Percentiles rank a stretch among this genome's conserved stretches.
Evolutionary conservation across 164 flowering plant genomes (phyloP).

Genomic region (Pachysandra terminalis): DNA sequence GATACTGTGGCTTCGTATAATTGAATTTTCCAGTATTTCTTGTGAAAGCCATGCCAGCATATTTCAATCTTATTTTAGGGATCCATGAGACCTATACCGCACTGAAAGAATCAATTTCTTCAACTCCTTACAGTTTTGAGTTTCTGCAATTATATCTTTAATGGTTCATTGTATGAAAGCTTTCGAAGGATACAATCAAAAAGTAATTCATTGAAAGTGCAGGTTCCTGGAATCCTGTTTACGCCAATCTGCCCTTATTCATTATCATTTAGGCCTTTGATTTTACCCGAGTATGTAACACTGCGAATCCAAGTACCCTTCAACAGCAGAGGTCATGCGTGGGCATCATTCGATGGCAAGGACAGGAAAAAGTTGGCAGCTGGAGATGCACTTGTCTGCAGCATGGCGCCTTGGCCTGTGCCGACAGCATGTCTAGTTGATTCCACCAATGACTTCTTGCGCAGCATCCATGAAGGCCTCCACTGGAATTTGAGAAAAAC

Average conservation of each 20-base stretch:
- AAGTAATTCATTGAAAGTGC: conserved; percentile 12
- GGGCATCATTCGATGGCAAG: conserved; percentile 97
- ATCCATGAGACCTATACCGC: neutral
- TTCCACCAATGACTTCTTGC: conserved; percentile 84
- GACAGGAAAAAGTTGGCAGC: conserved; percentile 70
- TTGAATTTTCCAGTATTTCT: too few relatives aligned
- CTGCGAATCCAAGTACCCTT: conserved; percentile 81
- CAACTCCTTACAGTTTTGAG: neutral
- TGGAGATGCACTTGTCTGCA: conserved; percentile 90
- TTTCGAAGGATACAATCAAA: neutral
- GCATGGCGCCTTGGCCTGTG: conserved; percentile 99
- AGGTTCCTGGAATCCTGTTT: conserved; percentile 96
- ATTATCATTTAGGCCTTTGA: conserved; percentile 87
- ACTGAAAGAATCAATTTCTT: neutral
- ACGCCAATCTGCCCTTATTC: conserved; percentile 99
- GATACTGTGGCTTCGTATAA: too few relatives aligned
- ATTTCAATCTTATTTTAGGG: too few relatives aligned
- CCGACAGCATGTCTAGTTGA: conserved; percentile 90
- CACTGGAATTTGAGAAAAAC: conserved; percentile 94
- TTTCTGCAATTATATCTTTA: neutral
- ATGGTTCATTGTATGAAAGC: neutral
- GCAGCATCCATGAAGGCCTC: conserved; percentile 92
- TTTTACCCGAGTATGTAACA: conserved; percentile 89
- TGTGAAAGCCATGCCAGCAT: too few relatives aligned
- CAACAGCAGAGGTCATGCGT: conserved; percentile 86